These are phyloP conservation scores for Dalbergia cultrata DNA, from an alignment of 306 rosid species.

Conservation along the genomic window DNA sequence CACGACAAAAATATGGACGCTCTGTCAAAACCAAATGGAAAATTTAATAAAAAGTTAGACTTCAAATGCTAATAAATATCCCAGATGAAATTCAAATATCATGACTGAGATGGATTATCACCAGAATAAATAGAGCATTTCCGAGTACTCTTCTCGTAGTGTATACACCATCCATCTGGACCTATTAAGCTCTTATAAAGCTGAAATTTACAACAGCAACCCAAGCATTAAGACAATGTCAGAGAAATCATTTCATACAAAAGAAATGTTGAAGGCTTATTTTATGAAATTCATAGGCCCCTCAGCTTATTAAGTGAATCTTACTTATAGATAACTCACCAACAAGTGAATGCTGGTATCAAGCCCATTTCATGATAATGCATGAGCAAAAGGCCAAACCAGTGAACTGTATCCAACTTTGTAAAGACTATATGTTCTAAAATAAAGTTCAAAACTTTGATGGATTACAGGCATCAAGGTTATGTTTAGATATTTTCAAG, in stretches of 20 bases:
- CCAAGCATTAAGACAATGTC: not conserved
- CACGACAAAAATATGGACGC: constrained; percentile 94
- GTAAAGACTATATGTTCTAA: not conserved
- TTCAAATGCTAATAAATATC: constrained; percentile 13
- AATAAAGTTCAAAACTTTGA: not conserved
- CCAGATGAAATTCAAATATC: constrained; percentile 6
- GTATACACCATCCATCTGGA: constrained; percentile 90
- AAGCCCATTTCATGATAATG: not conserved
- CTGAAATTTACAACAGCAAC: constrained; percentile 56
- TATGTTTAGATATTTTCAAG: too few species aligned
- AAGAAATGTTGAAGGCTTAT: not conserved
- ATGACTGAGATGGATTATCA: constrained; percentile 34
- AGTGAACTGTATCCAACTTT: not conserved
- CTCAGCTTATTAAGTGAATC: not conserved
- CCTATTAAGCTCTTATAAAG: constrained; percentile 84
- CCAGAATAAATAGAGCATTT: constrained; percentile 90
- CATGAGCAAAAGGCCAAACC: not conserved
- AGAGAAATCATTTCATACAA: not conserved
- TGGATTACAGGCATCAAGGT: not conserved
- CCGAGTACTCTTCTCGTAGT: constrained; percentile 76
- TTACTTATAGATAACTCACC: not conserved
- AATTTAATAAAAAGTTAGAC: not conserved
- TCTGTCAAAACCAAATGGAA: constrained; percentile 56
- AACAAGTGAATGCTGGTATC: too few species aligned
- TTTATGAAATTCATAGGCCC: not conserved